Conservation (phyloP, 1,139 yeast genomes). For the Candida sanyaensis region DNA sequence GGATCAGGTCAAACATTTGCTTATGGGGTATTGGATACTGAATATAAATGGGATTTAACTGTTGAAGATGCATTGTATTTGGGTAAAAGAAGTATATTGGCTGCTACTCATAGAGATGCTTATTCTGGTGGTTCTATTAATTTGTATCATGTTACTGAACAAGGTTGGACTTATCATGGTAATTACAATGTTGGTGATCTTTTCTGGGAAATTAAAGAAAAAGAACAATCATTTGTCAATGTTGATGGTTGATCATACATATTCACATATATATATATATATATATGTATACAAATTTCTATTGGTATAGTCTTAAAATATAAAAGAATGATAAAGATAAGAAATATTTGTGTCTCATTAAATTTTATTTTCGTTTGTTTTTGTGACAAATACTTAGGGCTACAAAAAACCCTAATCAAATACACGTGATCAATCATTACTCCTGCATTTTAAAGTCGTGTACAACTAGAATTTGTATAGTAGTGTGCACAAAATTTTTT, state of each 20-base stretch:
- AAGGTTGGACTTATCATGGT: slow-evolving; percentile 96
- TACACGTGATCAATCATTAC: background rate
- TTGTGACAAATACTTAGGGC: background rate
- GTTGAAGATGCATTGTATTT: slow-evolving; percentile 92
- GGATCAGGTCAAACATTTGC: slow-evolving; percentile 99
- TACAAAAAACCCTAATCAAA: background rate
- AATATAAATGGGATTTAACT: slow-evolving; percentile 83
- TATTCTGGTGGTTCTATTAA: slow-evolving; percentile 97
- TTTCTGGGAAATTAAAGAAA: slow-evolving; percentile 88
- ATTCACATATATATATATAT: too few species aligned
- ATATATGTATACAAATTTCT: background rate
- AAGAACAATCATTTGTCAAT: slow-evolving; percentile 88
- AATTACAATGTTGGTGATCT: slow-evolving; percentile 89
- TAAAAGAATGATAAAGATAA: background rate
- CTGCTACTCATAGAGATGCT: slow-evolving; percentile 99
- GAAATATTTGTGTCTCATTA: too few species aligned
- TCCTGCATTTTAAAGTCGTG: background rate
- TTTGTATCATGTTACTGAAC: slow-evolving; percentile 87
- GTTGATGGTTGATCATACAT: slow-evolving; percentile 61
- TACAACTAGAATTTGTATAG: background rate
- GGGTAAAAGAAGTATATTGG: slow-evolving; percentile 94
- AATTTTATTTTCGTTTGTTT: too few species aligned
- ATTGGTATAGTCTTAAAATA: background rate
- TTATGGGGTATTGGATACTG: slow-evolving; percentile 96
- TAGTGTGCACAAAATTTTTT: background rate